These are phyloP conservation scores for Fragaria ananassa DNA, from an alignment of 306 rosid genomes.

Conservation along the genomic window DNA sequence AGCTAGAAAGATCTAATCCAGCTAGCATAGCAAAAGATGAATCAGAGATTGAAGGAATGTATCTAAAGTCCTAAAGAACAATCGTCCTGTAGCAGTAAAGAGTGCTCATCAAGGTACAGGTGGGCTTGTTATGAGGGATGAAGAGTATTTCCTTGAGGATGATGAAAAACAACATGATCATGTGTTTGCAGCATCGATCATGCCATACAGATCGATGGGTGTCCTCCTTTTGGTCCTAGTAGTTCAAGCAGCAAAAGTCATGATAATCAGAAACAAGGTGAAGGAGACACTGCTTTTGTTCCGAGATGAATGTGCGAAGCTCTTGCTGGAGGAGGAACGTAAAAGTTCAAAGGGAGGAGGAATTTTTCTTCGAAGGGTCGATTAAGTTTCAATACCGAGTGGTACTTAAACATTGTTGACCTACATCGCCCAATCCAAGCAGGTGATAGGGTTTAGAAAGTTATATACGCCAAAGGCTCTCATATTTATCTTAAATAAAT, in stretches of 20 bases:
- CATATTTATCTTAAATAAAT: no score
- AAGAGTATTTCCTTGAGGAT: constrained; percentile 10
- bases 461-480: no score
- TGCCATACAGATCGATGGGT: not conserved
- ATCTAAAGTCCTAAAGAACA: constrained; percentile 27
- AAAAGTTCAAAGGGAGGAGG: constrained; percentile 30
- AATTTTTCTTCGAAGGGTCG: constrained; percentile 45
- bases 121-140: not conserved
- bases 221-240: not conserved
- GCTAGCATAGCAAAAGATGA: constrained; percentile 35
- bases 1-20: constrained; percentile 31
- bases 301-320: constrained; percentile 64
- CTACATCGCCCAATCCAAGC: no score
- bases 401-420: no score
- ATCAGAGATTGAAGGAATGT: constrained; percentile 24
- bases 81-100: not conserved
- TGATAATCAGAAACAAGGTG: constrained; percentile 46
- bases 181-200: constrained; percentile 20
- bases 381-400: constrained; percentile 9
- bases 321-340: constrained; percentile 69
- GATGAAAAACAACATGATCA: constrained; percentile 17
- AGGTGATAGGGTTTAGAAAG: no score
- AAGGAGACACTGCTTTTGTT: constrained; percentile 71
- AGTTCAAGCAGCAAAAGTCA: not conserved
- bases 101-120: no score